Conservation (phyloP, 768 basidiomycete species). For the Tubosaeta sp. region DNA sequence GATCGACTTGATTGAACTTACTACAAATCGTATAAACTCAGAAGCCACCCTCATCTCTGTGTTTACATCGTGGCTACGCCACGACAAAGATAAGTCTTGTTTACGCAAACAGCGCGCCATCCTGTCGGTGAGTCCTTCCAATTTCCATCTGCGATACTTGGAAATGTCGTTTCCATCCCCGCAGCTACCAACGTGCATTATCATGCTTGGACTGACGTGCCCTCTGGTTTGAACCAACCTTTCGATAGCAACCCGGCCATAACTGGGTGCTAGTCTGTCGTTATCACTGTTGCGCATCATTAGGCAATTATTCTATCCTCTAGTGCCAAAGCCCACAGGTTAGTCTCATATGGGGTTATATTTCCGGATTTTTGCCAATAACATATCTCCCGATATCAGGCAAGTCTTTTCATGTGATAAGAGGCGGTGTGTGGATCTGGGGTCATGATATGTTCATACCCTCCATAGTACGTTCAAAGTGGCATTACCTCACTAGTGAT, state of each 20-base stretch:
- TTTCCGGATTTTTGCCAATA: background rate
- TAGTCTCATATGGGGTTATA: background rate
- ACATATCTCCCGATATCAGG: background rate
- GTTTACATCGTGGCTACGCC: background rate
- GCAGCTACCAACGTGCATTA: background rate
- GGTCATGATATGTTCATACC: background rate
- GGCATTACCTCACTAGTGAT: background rate
- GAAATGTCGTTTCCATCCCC: background rate
- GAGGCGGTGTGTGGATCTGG: slow-evolving; percentile 2
- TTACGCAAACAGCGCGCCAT: background rate
- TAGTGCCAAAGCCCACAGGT: background rate
- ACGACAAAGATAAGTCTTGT: background rate
- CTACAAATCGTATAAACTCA: background rate
- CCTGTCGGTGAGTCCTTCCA: background rate
- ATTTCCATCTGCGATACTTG: background rate
- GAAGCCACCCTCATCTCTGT: too few species aligned
- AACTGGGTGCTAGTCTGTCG: background rate
- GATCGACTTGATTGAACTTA: too few species aligned
- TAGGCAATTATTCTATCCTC: background rate
- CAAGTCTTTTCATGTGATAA: background rate
- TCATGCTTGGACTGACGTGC: background rate
- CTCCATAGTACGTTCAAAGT: background rate
- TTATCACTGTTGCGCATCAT: background rate
- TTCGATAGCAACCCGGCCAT: background rate
- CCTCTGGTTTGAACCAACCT: background rate